Evolutionary conservation across 306 rosid genomes (phyloP), one percentile per base, ranked within the genome.

Genomic region (Medicago arabica): DNA sequence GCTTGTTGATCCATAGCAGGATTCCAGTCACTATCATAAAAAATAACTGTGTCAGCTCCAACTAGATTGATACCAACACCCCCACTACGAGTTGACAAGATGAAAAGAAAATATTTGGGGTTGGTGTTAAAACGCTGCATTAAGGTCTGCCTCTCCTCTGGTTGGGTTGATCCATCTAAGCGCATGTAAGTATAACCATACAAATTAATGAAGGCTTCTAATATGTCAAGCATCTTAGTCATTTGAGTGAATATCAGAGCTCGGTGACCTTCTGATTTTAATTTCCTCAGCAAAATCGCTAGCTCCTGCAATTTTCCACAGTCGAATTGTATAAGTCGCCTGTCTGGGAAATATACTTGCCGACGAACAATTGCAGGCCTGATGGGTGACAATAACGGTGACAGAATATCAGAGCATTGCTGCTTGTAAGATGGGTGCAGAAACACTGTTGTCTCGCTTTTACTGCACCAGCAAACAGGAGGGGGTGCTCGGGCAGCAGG

Each of bases 1-100:
- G 97, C 99, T 80, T 95, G 99, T 74, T 92, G 97, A 89, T 92
- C 99, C 99, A 95, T 95, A 69, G 97, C 97, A 77, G 99, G 99
- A 86, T 95, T 95, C 97, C 99, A 95, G 88, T 95, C 99, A 72
- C 97, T 95, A 77, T 95, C 97, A 81, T 95, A 95, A 79, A 95
- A 95, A 61, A 95, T 95, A 78, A 95, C 99, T 57, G 99, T 95
- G 79, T 95, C 99, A 49, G 97, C 99, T 75, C 99, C 99, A 83
- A 95, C 97, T 46, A 95, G 89, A 84, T 95, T 95, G 80, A 95
- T 88, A 81, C 99, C 99, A 76, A 95, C 97, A 85, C 97, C 99
- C 74, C 97, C 99, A 86, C 97, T 95, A 18, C 97, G 97, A 68
- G 99, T 95, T 55, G 99, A 95, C 86, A 95, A 79, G 82, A 95